Percentiles rank a stretch among this genome's conserved stretches.
Conservation (phyloP, 2,329 filamentous ascomycete species). For the Blastomyces parvus region DNA sequence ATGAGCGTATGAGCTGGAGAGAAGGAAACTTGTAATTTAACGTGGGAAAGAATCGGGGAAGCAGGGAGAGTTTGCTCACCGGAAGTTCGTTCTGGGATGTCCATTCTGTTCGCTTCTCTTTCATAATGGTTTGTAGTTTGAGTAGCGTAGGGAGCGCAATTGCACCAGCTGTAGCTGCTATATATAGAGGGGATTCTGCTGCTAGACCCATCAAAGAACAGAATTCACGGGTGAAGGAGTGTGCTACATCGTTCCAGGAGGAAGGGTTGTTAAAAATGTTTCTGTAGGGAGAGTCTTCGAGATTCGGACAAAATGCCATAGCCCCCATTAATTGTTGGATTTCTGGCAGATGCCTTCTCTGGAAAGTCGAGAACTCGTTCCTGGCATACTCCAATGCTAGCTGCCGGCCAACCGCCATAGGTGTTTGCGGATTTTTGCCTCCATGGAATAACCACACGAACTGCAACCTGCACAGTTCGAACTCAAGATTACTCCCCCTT, state of each 20-base stretch:
- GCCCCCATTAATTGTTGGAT: conserved; percentile 73
- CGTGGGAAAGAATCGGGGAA: conserved; percentile 43
- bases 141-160: conserved; percentile 82
- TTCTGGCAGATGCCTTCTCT: conserved; percentile 63
- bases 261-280: conserved; percentile 63
- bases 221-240: conserved; percentile 89
- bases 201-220: conserved; percentile 84
- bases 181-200: conserved; percentile 83
- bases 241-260: conserved; percentile 72
- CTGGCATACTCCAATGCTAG: conserved; percentile 67
- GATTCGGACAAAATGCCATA: conserved; percentile 67
- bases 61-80: conserved; percentile 46
- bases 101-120: conserved; percentile 87
- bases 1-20: neutral
- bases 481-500: conserved; percentile 85
- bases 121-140: conserved; percentile 81
- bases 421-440: conserved; percentile 24
- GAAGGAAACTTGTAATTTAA: conserved; percentile 13
- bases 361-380: conserved; percentile 63
- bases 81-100: conserved; percentile 84
- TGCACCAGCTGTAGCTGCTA: conserved; percentile 82
- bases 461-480: conserved; percentile 82
- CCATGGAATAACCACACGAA: conserved; percentile 82
- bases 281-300: conserved; percentile 68
- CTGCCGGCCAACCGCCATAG: conserved; percentile 21